Evolutionary conservation across 441 rosid genomes (phyloP), one percentile per base, ranked within the genome.

Genomic region (Eruca vesicaria): DNA sequence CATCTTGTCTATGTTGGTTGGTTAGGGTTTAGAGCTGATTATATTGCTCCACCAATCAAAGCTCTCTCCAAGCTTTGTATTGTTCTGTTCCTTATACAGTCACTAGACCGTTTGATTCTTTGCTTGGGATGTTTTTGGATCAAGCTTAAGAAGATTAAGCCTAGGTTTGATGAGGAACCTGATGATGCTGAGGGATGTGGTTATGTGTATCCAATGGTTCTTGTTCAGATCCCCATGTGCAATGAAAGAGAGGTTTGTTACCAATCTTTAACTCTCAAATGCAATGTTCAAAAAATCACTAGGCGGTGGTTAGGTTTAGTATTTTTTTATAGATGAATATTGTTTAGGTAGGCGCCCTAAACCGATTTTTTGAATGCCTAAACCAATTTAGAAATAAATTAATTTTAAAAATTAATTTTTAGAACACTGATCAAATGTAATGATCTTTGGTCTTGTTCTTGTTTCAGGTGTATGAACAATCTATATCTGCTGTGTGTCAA

Each of bases 181-280:
- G 85, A 79, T 77, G 91, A 86, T 82, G 81, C 79, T 70, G 92
- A 88, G 72, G 87, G 87, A 61, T 78, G 85, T 6, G 78, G 82
- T 18, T 85, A 28, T 59, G 82, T 73, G 69, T 89, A 85, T 69
- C 99, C 99, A 26, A 89, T 86, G 98, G 98, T 92, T 85, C 98
- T 95, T 75, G 99, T 94, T 79, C 97, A 94, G 81, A 94, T 94
- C 36, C 98, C 97, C 28, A 94, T 94, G 98, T 92, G 95, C 61
- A 94, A 94, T 62, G 99, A 95, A 76, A 90, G 79, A 71, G 99
- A 95, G 98, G 98, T 94, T 84, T 71, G 56, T 10, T 20, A 7
- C 1, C n/a, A 33, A 0, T 14, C 5, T 50, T 28, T 19, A 35
- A 48, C 9, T 61, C 7, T 26, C 29, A 26, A 26, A 26, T 23